phyloP scores from a whole-genome alignment of 179 eudicot genomes.

The Amaranthus tricolor region DNA sequence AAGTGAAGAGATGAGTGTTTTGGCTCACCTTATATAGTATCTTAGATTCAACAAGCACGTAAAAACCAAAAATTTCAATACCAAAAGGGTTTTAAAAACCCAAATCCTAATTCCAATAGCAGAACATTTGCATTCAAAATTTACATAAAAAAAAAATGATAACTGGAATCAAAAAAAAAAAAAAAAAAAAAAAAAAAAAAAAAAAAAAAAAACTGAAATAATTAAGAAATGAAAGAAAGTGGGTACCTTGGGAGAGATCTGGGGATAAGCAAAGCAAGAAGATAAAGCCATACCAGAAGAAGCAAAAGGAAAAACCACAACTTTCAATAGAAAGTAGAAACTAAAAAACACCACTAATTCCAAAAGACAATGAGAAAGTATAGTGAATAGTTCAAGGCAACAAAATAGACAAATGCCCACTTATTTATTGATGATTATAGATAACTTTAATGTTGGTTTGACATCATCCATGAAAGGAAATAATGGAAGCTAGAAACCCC shows the following conservation, averaged over 20 bases:
- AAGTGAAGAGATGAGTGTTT: too few relatives aligned
- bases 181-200: too few relatives aligned
- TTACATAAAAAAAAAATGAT: not conserved
- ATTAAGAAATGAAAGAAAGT: not conserved
- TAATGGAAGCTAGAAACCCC: constrained; percentile 8
- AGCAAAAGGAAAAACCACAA: constrained; percentile 12
- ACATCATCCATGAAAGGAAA: constrained; percentile 13
- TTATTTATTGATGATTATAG: not conserved
- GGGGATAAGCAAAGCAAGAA: constrained; percentile 44
- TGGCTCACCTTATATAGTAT: too few relatives aligned
- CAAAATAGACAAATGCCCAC: constrained; percentile 6
- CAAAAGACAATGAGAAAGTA: constrained; percentile 8
- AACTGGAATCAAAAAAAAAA: too few relatives aligned
- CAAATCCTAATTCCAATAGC: not conserved
- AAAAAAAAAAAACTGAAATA: too few relatives aligned
- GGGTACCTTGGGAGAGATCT: constrained; percentile 46
- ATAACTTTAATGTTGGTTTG: not conserved
- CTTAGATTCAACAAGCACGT: too few relatives aligned
- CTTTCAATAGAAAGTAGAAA: not conserved
- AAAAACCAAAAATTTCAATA: not conserved
- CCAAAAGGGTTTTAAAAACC: not conserved
- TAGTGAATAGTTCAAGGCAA: not conserved
- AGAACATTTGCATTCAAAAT: not conserved
- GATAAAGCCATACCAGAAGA: constrained; percentile 45
- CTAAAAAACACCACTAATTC: constrained; percentile 5